Base-by-base conservation (phyloP, 1,284 basidiomycete species). In the Phylloboletellus chloephorus region DNA sequence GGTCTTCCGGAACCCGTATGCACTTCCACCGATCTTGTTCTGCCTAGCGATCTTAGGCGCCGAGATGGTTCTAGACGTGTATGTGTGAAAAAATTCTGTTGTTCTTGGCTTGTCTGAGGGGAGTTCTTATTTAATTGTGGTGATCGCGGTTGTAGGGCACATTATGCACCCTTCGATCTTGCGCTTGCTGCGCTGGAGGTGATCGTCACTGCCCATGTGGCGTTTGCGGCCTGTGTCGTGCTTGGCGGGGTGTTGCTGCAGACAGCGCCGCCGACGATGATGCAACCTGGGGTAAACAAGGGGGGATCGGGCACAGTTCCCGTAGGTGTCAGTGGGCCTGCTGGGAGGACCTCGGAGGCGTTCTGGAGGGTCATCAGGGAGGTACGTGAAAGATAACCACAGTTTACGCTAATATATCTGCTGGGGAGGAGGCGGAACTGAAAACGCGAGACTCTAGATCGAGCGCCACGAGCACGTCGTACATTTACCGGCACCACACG, bases 181-280 rank as follows among this genome's bases (percentile, higher is more conserved):
- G 60, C 79, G 4, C 69, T 94, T 20, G 88, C 92, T 0, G 72
- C 78, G 6, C 49, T 83, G 5, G 78, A 90, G 44, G 82, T 90
- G 0, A 59, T 82, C 5, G 67, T 87, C 9, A 93, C 90, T 7
- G 86, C 85, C 60, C 76, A 79, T 31, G 72, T 94, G 20, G 83
- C 91, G 0, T 94, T 90, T 59, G 78, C 80, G 1, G 82, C 89
- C 0, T 88, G 82, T 15, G 69, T 81, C 4, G 75, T 85, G 0
- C 82, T 92, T 19, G 91, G 88, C 3, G 79, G 83, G 7, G 82
- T 92, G 1, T 69, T 97, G 1, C 65, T 96, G 3, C 92, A 96
- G 60, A 96, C 92, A 0, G 78, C 90, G 0, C 92, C 92, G 15
- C 44, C 58, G 26, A 49, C 58, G 26, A 49, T 67, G 83, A 15